phyloP scores from a whole-genome alignment of 2,329 filamentous ascomycete species.

The Aspergillus sp. region DNA sequence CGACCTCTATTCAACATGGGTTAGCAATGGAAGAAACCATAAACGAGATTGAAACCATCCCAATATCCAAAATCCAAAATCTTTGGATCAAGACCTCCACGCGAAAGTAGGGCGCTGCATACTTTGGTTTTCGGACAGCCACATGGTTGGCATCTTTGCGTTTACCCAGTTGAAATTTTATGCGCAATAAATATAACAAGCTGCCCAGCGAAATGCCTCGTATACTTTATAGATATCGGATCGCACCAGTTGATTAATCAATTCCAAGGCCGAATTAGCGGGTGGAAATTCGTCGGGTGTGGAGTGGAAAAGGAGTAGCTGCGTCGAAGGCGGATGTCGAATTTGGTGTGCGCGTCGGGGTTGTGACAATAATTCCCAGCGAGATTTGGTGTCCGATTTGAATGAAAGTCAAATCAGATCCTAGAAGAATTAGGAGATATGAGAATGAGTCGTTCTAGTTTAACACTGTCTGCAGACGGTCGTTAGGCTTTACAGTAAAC shows the following conservation, averaged over 20 bases:
- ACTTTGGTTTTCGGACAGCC: slow-evolving; percentile 96
- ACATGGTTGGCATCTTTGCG: slow-evolving; percentile 76
- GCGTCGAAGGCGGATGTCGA: too few species aligned
- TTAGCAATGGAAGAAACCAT: too few species aligned
- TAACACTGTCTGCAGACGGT: too few species aligned
- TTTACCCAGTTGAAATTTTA: neutral
- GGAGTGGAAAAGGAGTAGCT: too few species aligned
- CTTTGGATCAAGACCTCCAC: slow-evolving; percentile 2
- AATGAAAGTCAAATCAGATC: neutral
- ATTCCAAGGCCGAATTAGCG: too few species aligned
- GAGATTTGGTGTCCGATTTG: neutral
- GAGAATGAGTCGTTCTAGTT: neutral
- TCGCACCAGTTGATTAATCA: too few species aligned
- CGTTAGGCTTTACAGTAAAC: neutral
- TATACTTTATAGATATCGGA: too few species aligned
- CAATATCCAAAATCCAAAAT: slow-evolving; percentile 13
- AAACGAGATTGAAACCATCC: too few species aligned
- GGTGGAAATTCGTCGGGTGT: too few species aligned
- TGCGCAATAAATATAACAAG: slow-evolving; percentile 2
- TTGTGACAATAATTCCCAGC: too few species aligned
- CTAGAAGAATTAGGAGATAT: neutral
- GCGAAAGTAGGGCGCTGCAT: slow-evolving; percentile 35
- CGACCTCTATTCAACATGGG: slow-evolving; percentile 64
- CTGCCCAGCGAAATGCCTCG: neutral
- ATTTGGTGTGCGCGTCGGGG: too few species aligned